Base-by-base conservation (phyloP, 768 basidiomycete species). In the Psilocybe cubensis region DNA sequence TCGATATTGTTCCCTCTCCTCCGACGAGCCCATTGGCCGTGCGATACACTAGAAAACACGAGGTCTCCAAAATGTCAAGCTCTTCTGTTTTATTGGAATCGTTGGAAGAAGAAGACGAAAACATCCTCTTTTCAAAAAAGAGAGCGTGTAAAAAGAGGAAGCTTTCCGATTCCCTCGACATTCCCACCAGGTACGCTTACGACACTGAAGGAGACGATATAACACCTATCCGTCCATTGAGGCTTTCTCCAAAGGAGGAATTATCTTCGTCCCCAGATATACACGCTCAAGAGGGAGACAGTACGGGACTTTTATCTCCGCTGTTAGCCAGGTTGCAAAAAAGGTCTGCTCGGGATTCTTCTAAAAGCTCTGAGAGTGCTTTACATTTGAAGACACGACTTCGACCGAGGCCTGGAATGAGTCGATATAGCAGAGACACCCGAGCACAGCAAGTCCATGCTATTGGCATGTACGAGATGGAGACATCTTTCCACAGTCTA, bases 11-110 rank as follows among this genome's bases (percentile, higher is more conserved):
- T 20, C 61, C 59, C 9, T 72, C 72, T 21, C 74, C 76, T 12
- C 72, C 76, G 0, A 69, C 70, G 9, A 78, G 76, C 52, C 77
- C 77, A 1, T 58, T 78, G 47, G 72, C 72, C 12, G 66, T 66
- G 56, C 68, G 70, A 18, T 52, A 58, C 10, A 58, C 67, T 23
- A 52, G 66, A 14, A 66, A 63, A 29, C 66, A 62, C 45, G 65
- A 64, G 20, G 52, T 63, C 21, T 65, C 65, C 7, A 50, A 66
- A 11, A 48, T 67, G 18, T 68, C 71, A 3, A 66, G 65, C 18
- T 70, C 76, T 24, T 52, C 59, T 38, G 50, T 57, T 48, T 52
- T 23, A 45, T 57, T 65, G 49, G 65, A 59, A 57, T 60, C 57
- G 46, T 57, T 64, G 17, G 52, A 59, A 27, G 60, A 74, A 68